Percentiles rank a stretch among this genome's conserved stretches.
Evolutionary conservation across 2,329 filamentous ascomycete species (phyloP).

Genomic region (Phyllosticta citrichinensis): DNA sequence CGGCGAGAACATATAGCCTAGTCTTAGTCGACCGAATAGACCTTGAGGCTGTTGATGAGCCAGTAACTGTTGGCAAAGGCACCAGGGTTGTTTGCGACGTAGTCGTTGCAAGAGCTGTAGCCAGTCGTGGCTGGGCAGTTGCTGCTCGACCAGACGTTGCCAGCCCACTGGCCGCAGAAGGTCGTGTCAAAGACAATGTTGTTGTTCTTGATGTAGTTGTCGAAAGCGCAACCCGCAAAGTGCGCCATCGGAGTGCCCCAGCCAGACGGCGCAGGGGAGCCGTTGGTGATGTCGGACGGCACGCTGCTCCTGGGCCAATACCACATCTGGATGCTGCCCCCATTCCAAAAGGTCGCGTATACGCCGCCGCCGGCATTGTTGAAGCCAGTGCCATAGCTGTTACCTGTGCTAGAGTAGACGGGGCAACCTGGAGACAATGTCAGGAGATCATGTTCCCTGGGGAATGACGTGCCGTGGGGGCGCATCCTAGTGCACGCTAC

Average conservation of each 20-base stretch:
- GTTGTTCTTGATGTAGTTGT: conserved; percentile 25
- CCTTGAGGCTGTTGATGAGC: conserved; percentile 30
- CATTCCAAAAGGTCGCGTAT: conserved; percentile 33
- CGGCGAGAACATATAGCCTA: background rate
- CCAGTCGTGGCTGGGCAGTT: conserved; percentile 17
- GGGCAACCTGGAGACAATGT: conserved; percentile 20
- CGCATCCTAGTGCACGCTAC: background rate
- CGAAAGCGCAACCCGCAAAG: conserved; percentile 28
- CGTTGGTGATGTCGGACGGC: conserved; percentile 31
- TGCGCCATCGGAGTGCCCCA: conserved; percentile 35
- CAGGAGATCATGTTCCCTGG: background rate
- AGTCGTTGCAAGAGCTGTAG: conserved; percentile 27
- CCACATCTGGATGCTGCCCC: conserved; percentile 37
- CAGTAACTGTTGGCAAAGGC: conserved; percentile 29
- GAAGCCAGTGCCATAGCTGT: conserved; percentile 29
- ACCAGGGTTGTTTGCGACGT: conserved; percentile 28
- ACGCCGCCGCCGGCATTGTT: conserved; percentile 34
- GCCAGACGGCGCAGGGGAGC: conserved; percentile 29
- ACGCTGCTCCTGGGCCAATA: conserved; percentile 32
- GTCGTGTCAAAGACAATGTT: conserved; percentile 40
- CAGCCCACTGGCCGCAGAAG: conserved; percentile 49
- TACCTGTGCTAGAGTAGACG: conserved; percentile 18
- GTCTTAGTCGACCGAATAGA: conserved; percentile 18
- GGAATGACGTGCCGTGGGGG: background rate
- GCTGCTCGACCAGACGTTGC: conserved; percentile 31